Evolutionary conservation across 2,329 filamentous ascomycete species (phyloP), one percentile per base, ranked within the genome.

Genomic region (Didymella arachidicola): DNA sequence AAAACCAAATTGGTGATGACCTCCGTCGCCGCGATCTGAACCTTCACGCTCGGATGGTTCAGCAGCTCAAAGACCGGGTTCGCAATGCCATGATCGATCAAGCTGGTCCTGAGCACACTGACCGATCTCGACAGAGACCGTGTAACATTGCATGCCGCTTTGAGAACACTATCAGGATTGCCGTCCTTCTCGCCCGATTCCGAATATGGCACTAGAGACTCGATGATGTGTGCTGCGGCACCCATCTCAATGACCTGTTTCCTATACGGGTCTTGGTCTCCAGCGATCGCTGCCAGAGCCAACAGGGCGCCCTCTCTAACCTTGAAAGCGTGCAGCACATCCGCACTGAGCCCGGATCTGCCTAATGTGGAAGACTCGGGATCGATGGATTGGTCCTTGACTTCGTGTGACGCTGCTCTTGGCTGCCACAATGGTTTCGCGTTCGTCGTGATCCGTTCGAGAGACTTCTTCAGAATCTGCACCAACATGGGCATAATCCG

Each of bases 51-150:
- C 7, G 84, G 83, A 75, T 95, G 90, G 57, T 83, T 87, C 63
- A 98, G 82, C 44, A 97, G 86, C 29, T 83, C 82, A 65, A 93
- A 89, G 7, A 97, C 80, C 3, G 93, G 93, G 65, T 87, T 84
- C 2, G 90, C 89, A 49, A 97, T 89, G 6, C 88, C 90, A 59
- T 92, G 87, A 76, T 99, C 95, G 57, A 97, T 91, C 45, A 99
- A 80, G 49, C 89, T 90, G 3, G 95, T 98, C 48, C 95, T 83
- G 18, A 98, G 79, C 42, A 94, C 88, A 72, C 87, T 91, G 22
- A 97, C 89, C 1, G 93, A 97, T 41, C 95, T 87, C 2, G 92
- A 92, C 46, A 98, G 81, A 73, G 93, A 91, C 62, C 91, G 86
- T 27, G 93, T 86, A 26, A 91, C 88, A 70, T 91, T 89, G 72